Percentiles rank a stretch among this genome's conserved stretches.
Evolutionary conservation across 2,329 filamentous ascomycete genomes (phyloP).

Genomic region (Aureobasidium sp.): DNA sequence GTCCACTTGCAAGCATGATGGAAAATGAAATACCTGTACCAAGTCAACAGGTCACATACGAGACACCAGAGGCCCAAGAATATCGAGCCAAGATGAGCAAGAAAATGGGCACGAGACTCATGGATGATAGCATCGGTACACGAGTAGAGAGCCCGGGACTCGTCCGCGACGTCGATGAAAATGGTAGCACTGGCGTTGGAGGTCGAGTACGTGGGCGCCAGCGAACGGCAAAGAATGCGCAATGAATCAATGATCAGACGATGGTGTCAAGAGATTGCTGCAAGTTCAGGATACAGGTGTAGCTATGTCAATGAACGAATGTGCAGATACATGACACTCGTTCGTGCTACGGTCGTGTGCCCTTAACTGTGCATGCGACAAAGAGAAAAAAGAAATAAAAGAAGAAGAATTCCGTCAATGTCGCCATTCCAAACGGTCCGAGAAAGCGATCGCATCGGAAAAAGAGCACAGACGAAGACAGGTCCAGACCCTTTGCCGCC

Average conservation of each 20-base stretch:
- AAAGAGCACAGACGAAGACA: conserved; percentile 2
- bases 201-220: conserved; percentile 19
- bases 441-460: not conserved
- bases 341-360: not conserved
- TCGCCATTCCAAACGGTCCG: conserved; percentile 4
- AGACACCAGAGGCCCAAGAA: conserved; percentile 26
- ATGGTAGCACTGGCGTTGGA: conserved; percentile 17
- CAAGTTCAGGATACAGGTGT: not conserved
- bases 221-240: conserved; percentile 12
- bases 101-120: conserved; percentile 27
- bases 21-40: conserved; percentile 19
- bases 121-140: conserved; percentile 22
- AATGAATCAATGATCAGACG: not conserved
- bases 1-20: conserved; percentile 5
- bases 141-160: conserved; percentile 25
- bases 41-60: conserved; percentile 32
- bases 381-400: not conserved
- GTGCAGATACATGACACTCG: not conserved
- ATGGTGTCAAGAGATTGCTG: not conserved
- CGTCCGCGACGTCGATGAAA: conserved; percentile 25
- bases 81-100: conserved; percentile 27
- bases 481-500: not conserved
- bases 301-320: not conserved
- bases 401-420: not conserved
- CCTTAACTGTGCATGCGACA: not conserved